These are phyloP conservation scores for Grosmannia serpens DNA, from an alignment of 2,329 filamentous ascomycete genomes.

Conservation along the genomic window DNA sequence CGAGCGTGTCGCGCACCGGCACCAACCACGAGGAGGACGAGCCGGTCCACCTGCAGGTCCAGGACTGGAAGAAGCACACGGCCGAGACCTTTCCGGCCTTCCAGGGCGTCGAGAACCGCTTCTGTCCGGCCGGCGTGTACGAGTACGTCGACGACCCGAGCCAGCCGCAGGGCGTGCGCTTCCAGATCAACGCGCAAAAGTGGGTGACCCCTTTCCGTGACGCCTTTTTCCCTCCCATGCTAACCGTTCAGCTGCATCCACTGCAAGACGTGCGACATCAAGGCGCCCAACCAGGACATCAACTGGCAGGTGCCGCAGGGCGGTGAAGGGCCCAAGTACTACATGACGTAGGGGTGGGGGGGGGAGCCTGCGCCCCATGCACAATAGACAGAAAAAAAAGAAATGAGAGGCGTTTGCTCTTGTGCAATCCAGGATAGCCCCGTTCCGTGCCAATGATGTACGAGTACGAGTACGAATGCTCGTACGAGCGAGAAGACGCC, in stretches of 20 bases:
- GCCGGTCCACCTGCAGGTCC: constrained; percentile 87
- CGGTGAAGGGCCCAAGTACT: constrained; percentile 66
- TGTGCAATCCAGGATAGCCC: not conserved
- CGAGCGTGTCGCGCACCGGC: constrained; percentile 85
- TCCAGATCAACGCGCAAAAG: constrained; percentile 98
- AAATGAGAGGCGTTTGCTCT: not conserved
- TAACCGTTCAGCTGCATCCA: constrained; percentile 68
- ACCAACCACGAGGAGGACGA: constrained; percentile 99
- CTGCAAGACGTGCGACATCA: constrained; percentile 99
- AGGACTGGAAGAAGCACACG: constrained; percentile 89
- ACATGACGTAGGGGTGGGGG: constrained; percentile 38
- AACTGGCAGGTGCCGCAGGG: constrained; percentile 95
- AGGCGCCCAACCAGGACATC: constrained; percentile 92
- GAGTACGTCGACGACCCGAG: constrained; percentile 91
- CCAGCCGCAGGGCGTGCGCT: constrained; percentile 79
- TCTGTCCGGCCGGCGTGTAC: constrained; percentile 95
- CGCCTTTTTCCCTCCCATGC: not conserved
- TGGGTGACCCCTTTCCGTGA: constrained; percentile 41
- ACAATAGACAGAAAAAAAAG: not conserved
- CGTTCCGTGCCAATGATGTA: not conserved
- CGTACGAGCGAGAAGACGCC: not conserved
- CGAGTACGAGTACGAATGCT: not conserved
- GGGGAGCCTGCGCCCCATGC: not conserved
- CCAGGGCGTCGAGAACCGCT: constrained; percentile 88
- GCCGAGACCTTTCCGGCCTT: constrained; percentile 73